A percentile compares a stretch with the other conserved stretches of the same genome.
These are phyloP conservation scores for Ophiostoma quercus DNA, from an alignment of 2,329 filamentous ascomycete genomes.

Conservation along the genomic window DNA sequence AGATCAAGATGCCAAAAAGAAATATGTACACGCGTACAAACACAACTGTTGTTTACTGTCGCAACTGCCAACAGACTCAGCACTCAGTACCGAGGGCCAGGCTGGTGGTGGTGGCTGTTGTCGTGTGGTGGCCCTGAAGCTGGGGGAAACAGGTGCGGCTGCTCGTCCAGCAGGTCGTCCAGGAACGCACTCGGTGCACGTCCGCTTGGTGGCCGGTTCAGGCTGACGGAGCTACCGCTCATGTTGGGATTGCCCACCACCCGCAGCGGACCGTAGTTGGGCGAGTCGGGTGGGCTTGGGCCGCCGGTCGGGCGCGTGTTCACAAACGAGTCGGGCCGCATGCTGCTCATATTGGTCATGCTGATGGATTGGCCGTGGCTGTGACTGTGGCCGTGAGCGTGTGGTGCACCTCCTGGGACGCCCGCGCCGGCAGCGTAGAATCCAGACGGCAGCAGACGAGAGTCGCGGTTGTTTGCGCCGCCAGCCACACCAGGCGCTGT, in stretches of 20 bases:
- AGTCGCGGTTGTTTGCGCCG: conserved; percentile 55
- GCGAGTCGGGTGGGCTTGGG: conserved; percentile 61
- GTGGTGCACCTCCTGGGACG: conserved; percentile 33
- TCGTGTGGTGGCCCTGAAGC: conserved; percentile 28
- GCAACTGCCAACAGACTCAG: neutral
- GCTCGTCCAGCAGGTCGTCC: conserved; percentile 81
- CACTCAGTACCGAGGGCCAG: conserved; percentile 28
- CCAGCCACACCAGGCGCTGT: conserved; percentile 61
- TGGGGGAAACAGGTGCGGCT: conserved; percentile 50
- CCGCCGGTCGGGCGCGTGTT: conserved; percentile 44
- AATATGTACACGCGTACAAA: neutral
- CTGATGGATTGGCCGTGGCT: conserved; percentile 47
- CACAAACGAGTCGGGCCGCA: conserved; percentile 55
- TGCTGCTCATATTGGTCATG: conserved; percentile 56
- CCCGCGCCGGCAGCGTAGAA: conserved; percentile 70
- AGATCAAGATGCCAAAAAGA: neutral
- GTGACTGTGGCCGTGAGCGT: neutral
- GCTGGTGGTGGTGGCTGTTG: conserved; percentile 29
- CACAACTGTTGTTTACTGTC: neutral
- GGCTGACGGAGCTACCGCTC: conserved; percentile 62
- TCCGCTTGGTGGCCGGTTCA: conserved; percentile 59
- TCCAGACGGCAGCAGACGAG: conserved; percentile 79
- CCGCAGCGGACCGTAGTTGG: conserved; percentile 46
- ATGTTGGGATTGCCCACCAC: conserved; percentile 38
- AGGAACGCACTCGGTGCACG: conserved; percentile 83